A percentile compares a stretch with the other conserved stretches of the same genome.
These are phyloP conservation scores for Metarhizium humberi DNA, from an alignment of 2,329 filamentous ascomycete species.

Conservation along the genomic window DNA sequence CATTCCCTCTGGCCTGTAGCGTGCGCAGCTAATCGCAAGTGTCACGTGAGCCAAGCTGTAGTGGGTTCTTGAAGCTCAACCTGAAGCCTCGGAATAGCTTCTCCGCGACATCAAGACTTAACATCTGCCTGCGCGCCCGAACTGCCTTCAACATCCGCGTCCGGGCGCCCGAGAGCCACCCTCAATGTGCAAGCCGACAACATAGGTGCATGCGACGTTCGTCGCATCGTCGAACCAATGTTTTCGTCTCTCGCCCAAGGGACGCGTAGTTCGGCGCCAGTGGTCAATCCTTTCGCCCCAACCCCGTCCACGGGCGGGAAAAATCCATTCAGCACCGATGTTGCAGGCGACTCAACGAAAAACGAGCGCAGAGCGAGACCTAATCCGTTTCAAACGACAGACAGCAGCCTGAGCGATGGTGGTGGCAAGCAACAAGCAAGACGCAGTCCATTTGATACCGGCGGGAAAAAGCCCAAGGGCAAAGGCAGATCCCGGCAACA, in stretches of 20 bases:
- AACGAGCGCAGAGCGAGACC: constrained; percentile 15
- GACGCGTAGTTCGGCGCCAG: constrained; percentile 24
- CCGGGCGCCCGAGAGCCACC: constrained; percentile 2
- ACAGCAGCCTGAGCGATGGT: constrained; percentile 16
- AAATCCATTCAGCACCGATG: constrained; percentile 20
- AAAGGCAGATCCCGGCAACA: constrained; percentile 4
- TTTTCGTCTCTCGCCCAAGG: constrained; percentile 26
- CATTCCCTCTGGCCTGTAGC: too few relatives aligned
- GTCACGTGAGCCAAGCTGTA: constrained; percentile 5
- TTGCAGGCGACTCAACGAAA: constrained; percentile 19
- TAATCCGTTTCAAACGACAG: constrained; percentile 18
- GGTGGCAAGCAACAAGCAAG: constrained; percentile 12
- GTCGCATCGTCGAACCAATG: constrained; percentile 33
- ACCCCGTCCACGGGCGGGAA: constrained; percentile 2
- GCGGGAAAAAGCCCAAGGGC: constrained; percentile 5
- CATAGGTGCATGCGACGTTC: constrained; percentile 28
- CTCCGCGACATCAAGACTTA: neutral
- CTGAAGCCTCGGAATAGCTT: constrained; percentile 4
- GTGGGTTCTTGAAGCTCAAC: neutral
- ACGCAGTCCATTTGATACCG: constrained; percentile 14
- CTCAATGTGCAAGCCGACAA: constrained; percentile 24
- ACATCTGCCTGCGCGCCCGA: neutral
- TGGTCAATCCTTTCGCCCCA: constrained; percentile 25
- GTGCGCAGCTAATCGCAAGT: neutral
- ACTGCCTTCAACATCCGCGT: neutral